phyloP scores from a whole-genome alignment of 257 asterid genomes.

The Solanum megistacrolobum region DNA sequence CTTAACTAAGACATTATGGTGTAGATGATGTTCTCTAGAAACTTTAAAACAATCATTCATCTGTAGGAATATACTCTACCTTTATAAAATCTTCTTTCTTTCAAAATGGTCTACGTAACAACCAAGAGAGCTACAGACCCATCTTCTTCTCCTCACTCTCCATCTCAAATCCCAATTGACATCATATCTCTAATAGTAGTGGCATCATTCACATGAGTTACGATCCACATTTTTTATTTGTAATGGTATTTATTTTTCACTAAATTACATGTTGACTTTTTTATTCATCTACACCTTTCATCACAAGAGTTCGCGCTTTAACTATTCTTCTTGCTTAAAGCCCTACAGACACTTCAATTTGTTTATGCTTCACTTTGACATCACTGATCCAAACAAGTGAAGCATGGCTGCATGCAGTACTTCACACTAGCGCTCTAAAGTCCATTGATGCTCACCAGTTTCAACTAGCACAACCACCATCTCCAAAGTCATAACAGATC shows the following conservation, averaged over 20 bases:
- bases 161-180: neutral
- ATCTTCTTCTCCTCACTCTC: neutral
- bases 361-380: neutral
- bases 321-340: neutral
- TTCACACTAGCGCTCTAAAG: neutral
- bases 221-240: neutral
- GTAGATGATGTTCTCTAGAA: neutral
- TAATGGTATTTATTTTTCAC: neutral
- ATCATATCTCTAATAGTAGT: neutral
- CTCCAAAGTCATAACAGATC: neutral
- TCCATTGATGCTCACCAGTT: neutral
- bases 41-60: neutral
- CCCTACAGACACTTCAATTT: neutral
- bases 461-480: neutral
- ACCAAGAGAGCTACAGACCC: neutral
- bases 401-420: neutral
- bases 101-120: neutral
- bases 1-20: neutral
- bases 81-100: neutral
- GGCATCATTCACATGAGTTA: neutral
- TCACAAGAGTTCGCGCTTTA: neutral
- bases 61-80: neutral
- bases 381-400: neutral
- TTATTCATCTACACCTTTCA: neutral
- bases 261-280: neutral